A percentile compares a stretch with the other conserved stretches of the same genome.
phyloP scores from a whole-genome alignment of 2,329 filamentous ascomycete genomes.

The Cephalotrichum gorgonifer region DNA sequence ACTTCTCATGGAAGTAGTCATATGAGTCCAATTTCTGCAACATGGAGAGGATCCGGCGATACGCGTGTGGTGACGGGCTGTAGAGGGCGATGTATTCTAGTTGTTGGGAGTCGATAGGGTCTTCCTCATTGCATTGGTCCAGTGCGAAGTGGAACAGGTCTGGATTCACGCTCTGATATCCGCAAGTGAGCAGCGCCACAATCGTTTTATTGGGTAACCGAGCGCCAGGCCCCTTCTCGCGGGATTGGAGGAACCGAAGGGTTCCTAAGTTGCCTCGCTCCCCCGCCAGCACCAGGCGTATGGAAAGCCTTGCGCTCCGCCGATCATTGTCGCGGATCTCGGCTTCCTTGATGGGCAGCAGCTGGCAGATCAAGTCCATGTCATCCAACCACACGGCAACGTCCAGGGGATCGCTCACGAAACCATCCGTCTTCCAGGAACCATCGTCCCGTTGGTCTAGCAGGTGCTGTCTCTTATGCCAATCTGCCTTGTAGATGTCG shows the following conservation, averaged over 20 bases:
- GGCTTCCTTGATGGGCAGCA: neutral
- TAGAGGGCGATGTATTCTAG: neutral
- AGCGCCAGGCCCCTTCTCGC: neutral
- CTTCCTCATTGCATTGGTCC: neutral
- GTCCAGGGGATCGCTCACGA: neutral
- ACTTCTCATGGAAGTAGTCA: neutral
- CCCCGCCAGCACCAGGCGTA: neutral
- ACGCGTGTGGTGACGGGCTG: neutral
- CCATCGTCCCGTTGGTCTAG: neutral
- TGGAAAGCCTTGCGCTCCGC: neutral
- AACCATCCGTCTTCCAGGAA: neutral
- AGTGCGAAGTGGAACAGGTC: neutral
- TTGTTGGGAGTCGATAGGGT: neutral
- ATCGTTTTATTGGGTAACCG: neutral
- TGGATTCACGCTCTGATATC: neutral
- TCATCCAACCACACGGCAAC: neutral
- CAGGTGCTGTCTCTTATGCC: neutral
- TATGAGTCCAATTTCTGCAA: neutral
- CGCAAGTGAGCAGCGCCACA: neutral
- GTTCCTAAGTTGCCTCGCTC: neutral
- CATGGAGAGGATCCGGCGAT: neutral
- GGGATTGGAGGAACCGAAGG: neutral
- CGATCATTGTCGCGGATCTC: too few species aligned
- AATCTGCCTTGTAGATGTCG: neutral
- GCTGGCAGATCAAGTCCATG: neutral